Percentiles rank a stretch among this genome's conserved stretches.
Conservation (phyloP, 139 green algal genomes). For the Chlorella sp. region DNA sequence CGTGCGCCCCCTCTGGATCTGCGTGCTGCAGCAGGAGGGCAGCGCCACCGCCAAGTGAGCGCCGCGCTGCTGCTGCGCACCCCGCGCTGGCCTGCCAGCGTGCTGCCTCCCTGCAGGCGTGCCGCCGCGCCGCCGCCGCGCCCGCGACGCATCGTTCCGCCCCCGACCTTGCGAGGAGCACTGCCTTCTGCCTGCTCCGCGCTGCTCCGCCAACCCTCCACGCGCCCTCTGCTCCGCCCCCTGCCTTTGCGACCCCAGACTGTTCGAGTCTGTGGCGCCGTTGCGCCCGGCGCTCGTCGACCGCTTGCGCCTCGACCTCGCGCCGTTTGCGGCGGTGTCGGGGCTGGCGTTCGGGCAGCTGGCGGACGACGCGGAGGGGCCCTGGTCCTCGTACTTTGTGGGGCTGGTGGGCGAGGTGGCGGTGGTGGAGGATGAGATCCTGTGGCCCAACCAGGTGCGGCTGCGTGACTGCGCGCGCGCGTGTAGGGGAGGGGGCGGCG, state of each 20-base stretch:
- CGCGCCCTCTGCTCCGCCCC: not conserved
- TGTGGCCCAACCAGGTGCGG: conserved; percentile 61
- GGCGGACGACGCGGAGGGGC: conserved; percentile 30
- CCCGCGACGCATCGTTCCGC: not conserved
- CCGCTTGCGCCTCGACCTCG: conserved; percentile 24
- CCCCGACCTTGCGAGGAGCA: not conserved
- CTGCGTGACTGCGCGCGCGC: too few relatives aligned
- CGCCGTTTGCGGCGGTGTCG: conserved; percentile 31
- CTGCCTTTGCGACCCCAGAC: conserved; percentile 5
- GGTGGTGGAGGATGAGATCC: conserved; percentile 46
- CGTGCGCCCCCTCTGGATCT: conserved; percentile 54
- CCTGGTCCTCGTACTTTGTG: conserved; percentile 51
- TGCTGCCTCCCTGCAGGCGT: not conserved
- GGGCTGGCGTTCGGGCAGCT: conserved; percentile 34
- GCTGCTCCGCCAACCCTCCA: not conserved
- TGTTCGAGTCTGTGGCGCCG: conserved; percentile 49
- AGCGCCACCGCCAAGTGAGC: conserved; percentile 29
- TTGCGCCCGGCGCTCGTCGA: conserved; percentile 33
- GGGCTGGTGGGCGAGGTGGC: conserved; percentile 47
- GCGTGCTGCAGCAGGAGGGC: conserved; percentile 32
- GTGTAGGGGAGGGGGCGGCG: too few relatives aligned
- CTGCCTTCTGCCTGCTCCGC: not conserved
- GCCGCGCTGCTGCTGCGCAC: not conserved
- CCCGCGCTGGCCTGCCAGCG: not conserved
- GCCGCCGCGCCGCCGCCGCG: not conserved